Conservation (phyloP, 495 filamentous ascomycete genomes). For the Aspergillus taichungensis region DNA sequence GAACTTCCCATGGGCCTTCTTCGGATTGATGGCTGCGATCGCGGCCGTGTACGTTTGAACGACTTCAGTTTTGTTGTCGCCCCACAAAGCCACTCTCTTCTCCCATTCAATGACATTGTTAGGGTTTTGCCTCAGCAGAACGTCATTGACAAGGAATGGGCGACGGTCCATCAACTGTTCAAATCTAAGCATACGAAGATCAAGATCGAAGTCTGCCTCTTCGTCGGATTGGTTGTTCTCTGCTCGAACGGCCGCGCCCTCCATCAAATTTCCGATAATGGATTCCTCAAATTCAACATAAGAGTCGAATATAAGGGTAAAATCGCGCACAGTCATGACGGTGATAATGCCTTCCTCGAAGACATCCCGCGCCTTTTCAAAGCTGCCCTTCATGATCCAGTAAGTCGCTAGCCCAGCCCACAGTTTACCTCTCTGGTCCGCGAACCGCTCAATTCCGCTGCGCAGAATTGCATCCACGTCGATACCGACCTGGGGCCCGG, state of each 20-base stretch:
- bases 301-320: conserved; percentile 91
- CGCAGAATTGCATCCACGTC: conserved; percentile 90
- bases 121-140: conserved; percentile 88
- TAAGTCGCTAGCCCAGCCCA: conserved; percentile 96
- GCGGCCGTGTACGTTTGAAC: conserved; percentile 94
- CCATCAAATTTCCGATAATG: conserved; percentile 85
- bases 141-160: conserved; percentile 95
- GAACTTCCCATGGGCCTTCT: conserved; percentile 89
- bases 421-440: conserved; percentile 92
- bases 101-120: conserved; percentile 97
- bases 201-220: conserved; percentile 87
- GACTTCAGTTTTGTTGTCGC: conserved; percentile 81
- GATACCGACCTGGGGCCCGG: conserved; percentile 67
- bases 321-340: conserved; percentile 98
- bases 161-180: conserved; percentile 97
- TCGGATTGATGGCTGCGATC: conserved; percentile 85
- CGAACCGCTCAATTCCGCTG: conserved; percentile 86
- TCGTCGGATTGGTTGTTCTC: conserved; percentile 76
- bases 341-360: conserved; percentile 97
- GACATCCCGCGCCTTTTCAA: conserved; percentile 83
- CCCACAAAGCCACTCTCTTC: conserved; percentile 91
- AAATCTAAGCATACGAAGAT: conserved; percentile 96
- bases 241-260: conserved; percentile 70
- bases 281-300: conserved; percentile 97
- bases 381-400: conserved; percentile 88